These are phyloP conservation scores for Xylaria scruposa DNA, from an alignment of 495 filamentous ascomycete genomes.

Conservation along the genomic window DNA sequence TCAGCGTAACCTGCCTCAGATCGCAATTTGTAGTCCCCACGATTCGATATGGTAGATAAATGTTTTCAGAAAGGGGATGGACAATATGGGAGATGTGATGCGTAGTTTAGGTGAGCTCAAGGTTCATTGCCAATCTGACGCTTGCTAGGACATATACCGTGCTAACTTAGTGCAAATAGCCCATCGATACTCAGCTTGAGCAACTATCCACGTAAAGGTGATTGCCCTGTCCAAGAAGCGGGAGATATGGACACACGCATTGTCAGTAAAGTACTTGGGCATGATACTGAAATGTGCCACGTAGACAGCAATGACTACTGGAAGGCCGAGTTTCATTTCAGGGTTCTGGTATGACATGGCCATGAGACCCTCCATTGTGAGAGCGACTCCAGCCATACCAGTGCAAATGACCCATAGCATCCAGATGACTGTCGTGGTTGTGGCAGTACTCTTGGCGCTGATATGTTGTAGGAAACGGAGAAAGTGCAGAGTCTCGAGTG, in stretches of 20 bases:
- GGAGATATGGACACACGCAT: neutral
- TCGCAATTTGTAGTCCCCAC: neutral
- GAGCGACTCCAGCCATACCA: neutral
- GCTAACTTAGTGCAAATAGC: neutral
- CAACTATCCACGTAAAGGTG: neutral
- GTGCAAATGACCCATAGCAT: neutral
- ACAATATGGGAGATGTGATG: neutral
- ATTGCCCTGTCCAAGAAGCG: constrained; percentile 3
- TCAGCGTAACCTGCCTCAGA: neutral
- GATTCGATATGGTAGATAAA: neutral
- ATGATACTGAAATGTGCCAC: constrained; percentile 6
- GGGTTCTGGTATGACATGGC: neutral
- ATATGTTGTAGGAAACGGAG: neutral
- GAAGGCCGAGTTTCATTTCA: constrained; percentile 1
- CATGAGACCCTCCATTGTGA: constrained; percentile 10
- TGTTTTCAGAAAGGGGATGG: neutral
- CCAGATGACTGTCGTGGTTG: neutral
- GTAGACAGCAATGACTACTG: neutral
- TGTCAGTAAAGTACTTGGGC: neutral
- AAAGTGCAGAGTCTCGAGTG: neutral
- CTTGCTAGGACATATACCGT: neutral
- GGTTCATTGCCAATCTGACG: neutral
- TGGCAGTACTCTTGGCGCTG: neutral
- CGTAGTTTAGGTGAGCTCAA: neutral
- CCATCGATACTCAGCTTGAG: constrained; percentile 4